Evolutionary conservation across 2,329 filamentous ascomycete genomes (phyloP), one percentile per base, ranked within the genome.

Genomic region (Ceratocystis variospora): DNA sequence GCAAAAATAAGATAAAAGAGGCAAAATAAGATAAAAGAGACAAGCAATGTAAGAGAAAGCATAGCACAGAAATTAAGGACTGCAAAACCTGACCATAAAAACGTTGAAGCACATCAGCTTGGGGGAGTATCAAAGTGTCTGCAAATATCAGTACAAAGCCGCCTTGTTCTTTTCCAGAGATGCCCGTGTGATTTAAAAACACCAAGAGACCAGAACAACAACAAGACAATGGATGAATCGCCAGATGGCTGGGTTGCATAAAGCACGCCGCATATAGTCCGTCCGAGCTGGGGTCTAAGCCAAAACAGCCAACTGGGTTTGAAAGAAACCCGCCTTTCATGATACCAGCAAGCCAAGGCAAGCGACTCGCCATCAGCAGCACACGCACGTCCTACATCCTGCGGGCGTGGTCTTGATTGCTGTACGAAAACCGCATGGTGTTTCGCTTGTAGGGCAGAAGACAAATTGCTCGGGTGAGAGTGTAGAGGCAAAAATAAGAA

Each of bases 201-300:
- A 53, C 12, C 45, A 48, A 19, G 10, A n/a, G 2, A 48, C 15
- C 45, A 48, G 41, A 44, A 44, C 41, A 44, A 44, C 41, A 44
- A 44, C 15, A 3, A 17, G 45, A 55, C 1, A 12, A 55, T 55
- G 50, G 25, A 22, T 55, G 17, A 55, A 55, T 55, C 22, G 25
- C 50, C 50, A 55, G 50, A 55, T 55, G 50, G 50, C 50, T 55
- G 50, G 50, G 50, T 55, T 22, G 50, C 25, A 55, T 55, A 55
- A 55, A 22, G 25, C 50, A 55, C 19, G n/a, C 12, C 50, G 50
- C 50, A 55, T 55, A 55, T 55, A 55, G 50, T 12, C 50, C 22
- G 50, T 55, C 50, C 50, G 50, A 55, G 50, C 50, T 55, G 22
- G 17, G 50, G 19, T 22, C 22, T 55, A 22, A 55, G n/a, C 50